Conservation (phyloP, 2,329 filamentous ascomycete species). For the Arthrobotrys musiformis region DNA sequence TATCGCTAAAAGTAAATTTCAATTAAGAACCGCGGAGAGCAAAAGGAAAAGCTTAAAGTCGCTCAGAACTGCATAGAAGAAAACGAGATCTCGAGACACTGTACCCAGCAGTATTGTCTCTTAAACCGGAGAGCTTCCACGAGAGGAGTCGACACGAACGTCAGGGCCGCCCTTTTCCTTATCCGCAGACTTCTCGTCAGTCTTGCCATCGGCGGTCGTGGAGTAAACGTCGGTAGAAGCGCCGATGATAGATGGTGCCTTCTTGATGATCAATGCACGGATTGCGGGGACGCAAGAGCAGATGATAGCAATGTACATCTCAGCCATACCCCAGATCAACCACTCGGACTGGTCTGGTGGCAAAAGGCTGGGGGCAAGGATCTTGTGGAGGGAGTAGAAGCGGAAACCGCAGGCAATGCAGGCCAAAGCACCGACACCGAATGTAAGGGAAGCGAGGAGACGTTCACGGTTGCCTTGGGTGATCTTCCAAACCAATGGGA, state of each 20-base stretch:
- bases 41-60: not conserved
- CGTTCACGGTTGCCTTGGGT: slow-evolving; percentile 28
- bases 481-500: slow-evolving; percentile 43
- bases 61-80: not conserved
- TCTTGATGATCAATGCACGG: slow-evolving; percentile 41
- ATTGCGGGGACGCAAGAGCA: slow-evolving; percentile 43
- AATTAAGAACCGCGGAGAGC: not conserved
- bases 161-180: slow-evolving; percentile 36
- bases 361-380: slow-evolving; percentile 6
- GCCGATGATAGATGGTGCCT: slow-evolving; percentile 34
- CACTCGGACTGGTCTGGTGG: slow-evolving; percentile 36
- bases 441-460: slow-evolving; percentile 39
- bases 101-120: not conserved
- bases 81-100: not conserved
- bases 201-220: slow-evolving; percentile 20
- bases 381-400: slow-evolving; percentile 42
- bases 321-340: slow-evolving; percentile 35
- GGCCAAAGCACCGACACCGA: slow-evolving; percentile 37
- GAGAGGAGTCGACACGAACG: slow-evolving; percentile 14
- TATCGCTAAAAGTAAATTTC: not conserved
- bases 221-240: slow-evolving; percentile 19
- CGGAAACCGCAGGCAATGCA: slow-evolving; percentile 43
- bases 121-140: slow-evolving; percentile 29
- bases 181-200: slow-evolving; percentile 31
- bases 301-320: slow-evolving; percentile 45